Conservation (phyloP, 257 asterid species). For the Sherardia arvensis region DNA sequence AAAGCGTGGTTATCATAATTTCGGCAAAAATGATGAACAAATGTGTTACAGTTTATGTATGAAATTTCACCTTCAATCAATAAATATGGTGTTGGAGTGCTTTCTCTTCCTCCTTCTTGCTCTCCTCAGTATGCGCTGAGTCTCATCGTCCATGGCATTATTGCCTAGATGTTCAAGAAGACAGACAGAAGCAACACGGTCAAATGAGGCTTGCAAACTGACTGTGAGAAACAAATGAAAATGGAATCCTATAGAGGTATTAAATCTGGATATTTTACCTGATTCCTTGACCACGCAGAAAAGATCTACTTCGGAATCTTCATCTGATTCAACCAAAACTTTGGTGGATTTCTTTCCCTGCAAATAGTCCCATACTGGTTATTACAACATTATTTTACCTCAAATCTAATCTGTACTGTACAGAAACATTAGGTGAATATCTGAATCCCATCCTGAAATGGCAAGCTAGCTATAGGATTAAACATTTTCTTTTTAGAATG, state of each 20-base stretch:
- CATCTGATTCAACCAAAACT: slow-evolving; percentile 52
- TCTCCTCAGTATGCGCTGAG: slow-evolving; percentile 65
- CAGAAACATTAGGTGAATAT: background rate
- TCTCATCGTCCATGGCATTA: slow-evolving; percentile 38
- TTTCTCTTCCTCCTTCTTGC: slow-evolving; percentile 89
- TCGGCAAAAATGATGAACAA: background rate
- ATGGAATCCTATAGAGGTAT: slow-evolving; percentile 7
- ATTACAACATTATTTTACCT: background rate
- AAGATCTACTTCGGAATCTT: slow-evolving; percentile 56
- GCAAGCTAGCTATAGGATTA: background rate
- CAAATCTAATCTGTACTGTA: background rate
- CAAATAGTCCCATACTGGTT: slow-evolving; percentile 13
- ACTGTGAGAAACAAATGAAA: background rate
- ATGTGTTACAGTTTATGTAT: background rate
- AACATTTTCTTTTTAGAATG: background rate
- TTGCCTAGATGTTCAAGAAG: slow-evolving; percentile 24
- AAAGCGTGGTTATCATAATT: background rate
- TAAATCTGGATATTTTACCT: slow-evolving; percentile 29
- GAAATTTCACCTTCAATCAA: slow-evolving; percentile 47
- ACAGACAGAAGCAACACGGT: slow-evolving; percentile 6
- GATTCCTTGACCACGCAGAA: slow-evolving; percentile 56
- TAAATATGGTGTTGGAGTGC: slow-evolving; percentile 44
- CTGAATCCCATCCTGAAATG: background rate
- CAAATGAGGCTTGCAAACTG: background rate
- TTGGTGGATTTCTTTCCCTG: slow-evolving; percentile 31